Conservation (phyloP, 805 yeast genomes). For the Candida orba region DNA sequence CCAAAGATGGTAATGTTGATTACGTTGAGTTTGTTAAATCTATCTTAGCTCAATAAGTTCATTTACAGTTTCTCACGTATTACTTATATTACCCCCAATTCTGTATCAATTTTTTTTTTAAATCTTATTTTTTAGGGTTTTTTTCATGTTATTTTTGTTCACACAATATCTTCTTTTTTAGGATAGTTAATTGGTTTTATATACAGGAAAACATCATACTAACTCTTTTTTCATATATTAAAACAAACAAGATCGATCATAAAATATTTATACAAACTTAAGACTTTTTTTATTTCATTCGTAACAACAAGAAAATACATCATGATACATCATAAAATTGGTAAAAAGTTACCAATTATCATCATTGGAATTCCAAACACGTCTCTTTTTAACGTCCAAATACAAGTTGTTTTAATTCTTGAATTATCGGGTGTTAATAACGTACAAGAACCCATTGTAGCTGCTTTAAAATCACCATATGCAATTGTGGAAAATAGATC, state of each 20-base stretch:
- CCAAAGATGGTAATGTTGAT: constrained; percentile 91
- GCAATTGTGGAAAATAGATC: constrained; percentile 78
- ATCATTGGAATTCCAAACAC: constrained; percentile 96
- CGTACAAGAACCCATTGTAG: constrained; percentile 83
- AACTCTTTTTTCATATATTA: too few species aligned
- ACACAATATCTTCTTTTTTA: neutral
- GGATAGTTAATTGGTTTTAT: neutral
- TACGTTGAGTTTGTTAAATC: constrained; percentile 93
- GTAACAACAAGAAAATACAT: neutral
- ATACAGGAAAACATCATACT: neutral
- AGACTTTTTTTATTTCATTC: too few species aligned
- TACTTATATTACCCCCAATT: too few species aligned
- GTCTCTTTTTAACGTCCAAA: constrained; percentile 91
- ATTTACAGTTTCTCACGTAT: neutral
- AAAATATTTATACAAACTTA: too few species aligned
- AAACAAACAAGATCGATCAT: too few species aligned
- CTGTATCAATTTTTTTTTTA: too few species aligned
- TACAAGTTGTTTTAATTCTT: constrained; percentile 65
- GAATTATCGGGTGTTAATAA: constrained; percentile 53
- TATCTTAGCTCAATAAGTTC: constrained; percentile 70
- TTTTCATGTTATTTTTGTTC: too few species aligned
- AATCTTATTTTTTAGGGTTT: too few species aligned
- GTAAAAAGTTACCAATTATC: constrained; percentile 90
- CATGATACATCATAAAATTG: constrained; percentile 39
- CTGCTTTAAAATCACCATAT: constrained; percentile 84